Percentiles rank a stretch among this genome's conserved stretches.
Evolutionary conservation across 768 basidiomycete species (phyloP).

Genomic region (Hysterangium stoloniferum): DNA sequence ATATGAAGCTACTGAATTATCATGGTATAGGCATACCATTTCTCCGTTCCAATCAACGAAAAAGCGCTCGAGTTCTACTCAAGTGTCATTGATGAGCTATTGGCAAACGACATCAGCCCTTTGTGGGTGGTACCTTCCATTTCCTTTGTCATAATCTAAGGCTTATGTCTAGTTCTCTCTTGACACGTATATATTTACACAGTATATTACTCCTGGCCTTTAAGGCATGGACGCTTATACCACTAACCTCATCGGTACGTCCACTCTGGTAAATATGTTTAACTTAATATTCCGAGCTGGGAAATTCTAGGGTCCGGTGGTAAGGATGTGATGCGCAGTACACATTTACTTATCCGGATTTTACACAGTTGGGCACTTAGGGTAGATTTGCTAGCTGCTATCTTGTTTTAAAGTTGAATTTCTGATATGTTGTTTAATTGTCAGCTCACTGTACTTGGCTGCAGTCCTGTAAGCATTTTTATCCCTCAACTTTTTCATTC

Average conservation of each 20-base stretch:
- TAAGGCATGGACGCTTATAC: constrained; percentile 72
- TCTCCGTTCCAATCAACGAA: constrained; percentile 68
- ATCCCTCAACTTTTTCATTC: too few species aligned
- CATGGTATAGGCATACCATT: constrained; percentile 71
- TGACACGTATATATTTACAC: too few species aligned
- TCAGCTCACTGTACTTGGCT: constrained; percentile 58
- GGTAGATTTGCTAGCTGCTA: constrained; percentile 25
- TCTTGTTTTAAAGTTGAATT: too few species aligned
- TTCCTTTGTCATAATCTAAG: neutral
- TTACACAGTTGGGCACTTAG: constrained; percentile 55
- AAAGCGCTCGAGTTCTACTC: constrained; percentile 65
- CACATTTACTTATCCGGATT: constrained; percentile 56
- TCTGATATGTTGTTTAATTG: too few species aligned
- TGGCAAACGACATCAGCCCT: constrained; percentile 58
- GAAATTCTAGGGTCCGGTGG: constrained; percentile 44
- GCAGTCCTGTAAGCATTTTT: constrained; percentile 46
- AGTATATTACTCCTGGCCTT: constrained; percentile 40
- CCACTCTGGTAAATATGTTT: constrained; percentile 5
- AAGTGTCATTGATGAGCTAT: constrained; percentile 57
- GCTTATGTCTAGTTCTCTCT: neutral
- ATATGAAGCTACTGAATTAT: constrained; percentile 49
- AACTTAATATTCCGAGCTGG: neutral
- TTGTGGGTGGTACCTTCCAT: constrained; percentile 42
- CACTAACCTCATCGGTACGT: constrained; percentile 51
- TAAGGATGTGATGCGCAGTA: constrained; percentile 48